Percentiles rank a stretch among this genome's conserved stretches.
Conservation (phyloP, 495 filamentous ascomycete genomes). For the Trypethelium eluteriae region DNA sequence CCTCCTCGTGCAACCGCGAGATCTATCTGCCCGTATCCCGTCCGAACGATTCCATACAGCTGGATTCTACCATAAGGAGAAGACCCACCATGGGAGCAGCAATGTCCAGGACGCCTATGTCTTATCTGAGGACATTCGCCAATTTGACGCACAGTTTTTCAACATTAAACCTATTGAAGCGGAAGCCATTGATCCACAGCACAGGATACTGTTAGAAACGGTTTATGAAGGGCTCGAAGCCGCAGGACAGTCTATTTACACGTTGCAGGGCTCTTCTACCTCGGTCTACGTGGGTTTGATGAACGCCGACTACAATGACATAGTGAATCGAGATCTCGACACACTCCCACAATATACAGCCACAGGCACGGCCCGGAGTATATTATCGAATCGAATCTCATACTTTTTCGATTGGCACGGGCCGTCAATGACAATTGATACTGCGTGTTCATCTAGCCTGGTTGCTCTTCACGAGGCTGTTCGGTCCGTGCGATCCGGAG, state of each 20-base stretch:
- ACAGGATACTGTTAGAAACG: slow-evolving; percentile 11
- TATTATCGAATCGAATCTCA: slow-evolving; percentile 13
- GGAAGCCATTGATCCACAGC: slow-evolving; percentile 13
- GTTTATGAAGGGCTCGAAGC: slow-evolving; percentile 6
- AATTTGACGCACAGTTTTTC: slow-evolving; percentile 12
- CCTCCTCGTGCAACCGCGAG: not conserved
- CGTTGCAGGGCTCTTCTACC: not conserved
- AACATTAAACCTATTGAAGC: slow-evolving; percentile 12
- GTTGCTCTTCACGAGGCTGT: slow-evolving; percentile 43
- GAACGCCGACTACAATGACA: not conserved
- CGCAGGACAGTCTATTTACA: not conserved
- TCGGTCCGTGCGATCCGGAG: slow-evolving; percentile 37
- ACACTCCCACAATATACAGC: not conserved
- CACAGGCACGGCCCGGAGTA: slow-evolving; percentile 6
- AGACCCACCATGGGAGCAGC: not conserved
- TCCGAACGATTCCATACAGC: slow-evolving; percentile 25
- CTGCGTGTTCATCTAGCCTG: slow-evolving; percentile 38
- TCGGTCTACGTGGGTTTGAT: slow-evolving; percentile 6
- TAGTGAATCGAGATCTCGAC: not conserved
- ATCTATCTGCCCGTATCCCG: not conserved
- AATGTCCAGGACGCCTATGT: slow-evolving; percentile 1
- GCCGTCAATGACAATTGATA: slow-evolving; percentile 23
- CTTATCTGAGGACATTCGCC: slow-evolving; percentile 8
- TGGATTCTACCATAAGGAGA: slow-evolving; percentile 29
- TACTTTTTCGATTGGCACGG: slow-evolving; percentile 15